phyloP scores from a whole-genome alignment of 257 asterid genomes.

The Pogostemon cablin region DNA sequence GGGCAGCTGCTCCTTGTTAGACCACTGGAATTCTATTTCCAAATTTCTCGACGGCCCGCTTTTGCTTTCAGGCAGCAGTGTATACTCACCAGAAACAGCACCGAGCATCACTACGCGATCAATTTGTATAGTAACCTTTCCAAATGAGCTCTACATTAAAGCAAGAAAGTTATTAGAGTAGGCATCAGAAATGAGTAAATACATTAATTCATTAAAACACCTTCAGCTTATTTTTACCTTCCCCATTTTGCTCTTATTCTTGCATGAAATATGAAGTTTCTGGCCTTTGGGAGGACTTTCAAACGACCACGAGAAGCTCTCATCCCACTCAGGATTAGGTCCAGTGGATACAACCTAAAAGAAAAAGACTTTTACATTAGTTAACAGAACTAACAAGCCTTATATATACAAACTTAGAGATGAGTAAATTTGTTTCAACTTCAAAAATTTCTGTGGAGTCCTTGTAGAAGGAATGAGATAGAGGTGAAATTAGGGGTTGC shows the following conservation, averaged over 20 bases:
- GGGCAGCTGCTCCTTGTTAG: slow-evolving; percentile 49
- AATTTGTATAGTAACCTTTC: slow-evolving; percentile 96
- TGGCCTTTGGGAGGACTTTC: slow-evolving; percentile 99
- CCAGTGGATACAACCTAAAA: slow-evolving; percentile 87
- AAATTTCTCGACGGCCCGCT: slow-evolving; percentile 90
- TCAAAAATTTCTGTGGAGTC: not conserved
- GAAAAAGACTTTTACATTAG: slow-evolving; percentile 19
- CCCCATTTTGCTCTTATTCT: slow-evolving; percentile 99
- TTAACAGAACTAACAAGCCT: not conserved
- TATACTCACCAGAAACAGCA: slow-evolving; percentile 94
- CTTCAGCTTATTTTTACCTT: slow-evolving; percentile 51
- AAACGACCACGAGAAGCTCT: slow-evolving; percentile 91
- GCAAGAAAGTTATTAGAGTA: slow-evolving; percentile 26
- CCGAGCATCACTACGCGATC: slow-evolving; percentile 99
- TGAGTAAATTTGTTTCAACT: not conserved
- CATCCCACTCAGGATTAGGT: slow-evolving; percentile 98
- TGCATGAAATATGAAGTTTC: slow-evolving; percentile 99
- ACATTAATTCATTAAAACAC: not conserved
- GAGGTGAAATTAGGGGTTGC: not conserved
- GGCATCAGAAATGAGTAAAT: not conserved
- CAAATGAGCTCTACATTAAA: slow-evolving; percentile 79
- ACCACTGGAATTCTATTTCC: slow-evolving; percentile 98
- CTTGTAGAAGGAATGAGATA: not conserved
- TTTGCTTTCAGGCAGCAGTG: slow-evolving; percentile 86
- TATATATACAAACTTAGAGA: not conserved